Percentiles rank a stretch among this genome's conserved stretches.
phyloP scores from a whole-genome alignment of 2,329 filamentous ascomycete genomes.

The Curvularia verruculosa region DNA sequence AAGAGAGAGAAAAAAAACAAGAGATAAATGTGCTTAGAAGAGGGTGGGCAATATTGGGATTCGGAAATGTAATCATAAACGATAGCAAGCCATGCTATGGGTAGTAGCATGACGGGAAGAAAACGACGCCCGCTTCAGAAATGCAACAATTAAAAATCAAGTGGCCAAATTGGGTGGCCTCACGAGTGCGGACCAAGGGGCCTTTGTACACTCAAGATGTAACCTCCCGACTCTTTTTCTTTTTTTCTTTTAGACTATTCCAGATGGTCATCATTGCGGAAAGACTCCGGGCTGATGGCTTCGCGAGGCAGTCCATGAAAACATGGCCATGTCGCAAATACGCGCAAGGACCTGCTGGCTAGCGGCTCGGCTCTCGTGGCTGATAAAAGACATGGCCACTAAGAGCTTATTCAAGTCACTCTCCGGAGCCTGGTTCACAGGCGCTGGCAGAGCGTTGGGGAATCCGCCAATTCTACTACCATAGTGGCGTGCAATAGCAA shows the following conservation, averaged over 20 bases:
- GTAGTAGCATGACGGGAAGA: conserved; percentile 7
- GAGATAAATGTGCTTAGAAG: conserved; percentile 1
- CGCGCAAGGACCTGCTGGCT: conserved; percentile 57
- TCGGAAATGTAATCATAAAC: conserved; percentile 12
- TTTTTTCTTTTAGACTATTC: conserved; percentile 1
- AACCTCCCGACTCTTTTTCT: background rate
- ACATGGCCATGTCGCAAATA: conserved; percentile 57
- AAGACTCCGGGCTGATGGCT: conserved; percentile 11
- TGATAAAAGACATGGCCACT: conserved; percentile 58
- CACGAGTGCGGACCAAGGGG: background rate
- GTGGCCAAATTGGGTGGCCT: conserved; percentile 6
- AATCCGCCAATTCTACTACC: conserved; percentile 63
- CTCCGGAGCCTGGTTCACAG: conserved; percentile 39
- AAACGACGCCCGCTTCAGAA: conserved; percentile 8
- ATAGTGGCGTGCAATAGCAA: conserved; percentile 78
- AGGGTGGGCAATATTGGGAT: background rate
- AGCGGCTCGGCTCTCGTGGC: conserved; percentile 53
- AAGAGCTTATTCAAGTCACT: conserved; percentile 52
- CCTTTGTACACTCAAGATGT: background rate
- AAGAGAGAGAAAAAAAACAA: conserved; percentile 2
- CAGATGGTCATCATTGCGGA: conserved; percentile 6
- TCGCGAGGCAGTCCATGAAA: conserved; percentile 50
- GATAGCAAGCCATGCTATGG: conserved; percentile 3
- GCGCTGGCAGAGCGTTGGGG: conserved; percentile 47
- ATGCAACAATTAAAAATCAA: conserved; percentile 9